A percentile compares a stretch with the other conserved stretches of the same genome.
These are phyloP conservation scores for Gossypium thurberi DNA, from an alignment of 345 rosid genomes.

Conservation along the genomic window DNA sequence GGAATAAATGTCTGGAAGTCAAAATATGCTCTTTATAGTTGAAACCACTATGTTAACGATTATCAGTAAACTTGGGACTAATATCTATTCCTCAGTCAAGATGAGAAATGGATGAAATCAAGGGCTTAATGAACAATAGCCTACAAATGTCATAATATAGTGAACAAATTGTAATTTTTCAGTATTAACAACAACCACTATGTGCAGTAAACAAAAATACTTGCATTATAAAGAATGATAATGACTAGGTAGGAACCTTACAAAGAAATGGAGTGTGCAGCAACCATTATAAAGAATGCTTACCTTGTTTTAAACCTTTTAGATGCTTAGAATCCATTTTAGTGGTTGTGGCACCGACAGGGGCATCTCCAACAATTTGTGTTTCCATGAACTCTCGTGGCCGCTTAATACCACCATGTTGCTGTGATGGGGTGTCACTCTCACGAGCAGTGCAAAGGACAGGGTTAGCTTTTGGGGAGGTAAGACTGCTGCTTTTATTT, in stretches of 20 bases:
- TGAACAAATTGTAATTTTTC: background rate
- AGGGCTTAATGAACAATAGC: background rate
- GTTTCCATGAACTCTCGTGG: background rate
- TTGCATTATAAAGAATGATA: background rate
- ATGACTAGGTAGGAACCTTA: background rate
- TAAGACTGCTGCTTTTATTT: background rate
- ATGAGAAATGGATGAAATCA: background rate
- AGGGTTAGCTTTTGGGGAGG: background rate
- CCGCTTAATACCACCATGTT: background rate
- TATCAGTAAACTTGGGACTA: background rate
- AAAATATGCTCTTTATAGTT: background rate
- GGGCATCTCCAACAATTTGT: background rate
- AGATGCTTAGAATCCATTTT: background rate
- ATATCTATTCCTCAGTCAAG: background rate
- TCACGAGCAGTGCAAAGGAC: background rate
- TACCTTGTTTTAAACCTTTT: background rate
- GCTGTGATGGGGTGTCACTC: background rate
- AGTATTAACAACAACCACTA: slow-evolving; percentile 1
- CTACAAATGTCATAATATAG: background rate
- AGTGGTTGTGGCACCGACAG: background rate
- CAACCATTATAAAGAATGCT: background rate
- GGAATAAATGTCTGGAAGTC: background rate
- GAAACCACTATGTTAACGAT: background rate
- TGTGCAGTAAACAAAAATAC: background rate
- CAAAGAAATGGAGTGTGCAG: background rate